A percentile compares a stretch with the other conserved stretches of the same genome.
Evolutionary conservation across 176 grass and related monocot species (phyloP).

Genomic region (Puya raimondii): DNA sequence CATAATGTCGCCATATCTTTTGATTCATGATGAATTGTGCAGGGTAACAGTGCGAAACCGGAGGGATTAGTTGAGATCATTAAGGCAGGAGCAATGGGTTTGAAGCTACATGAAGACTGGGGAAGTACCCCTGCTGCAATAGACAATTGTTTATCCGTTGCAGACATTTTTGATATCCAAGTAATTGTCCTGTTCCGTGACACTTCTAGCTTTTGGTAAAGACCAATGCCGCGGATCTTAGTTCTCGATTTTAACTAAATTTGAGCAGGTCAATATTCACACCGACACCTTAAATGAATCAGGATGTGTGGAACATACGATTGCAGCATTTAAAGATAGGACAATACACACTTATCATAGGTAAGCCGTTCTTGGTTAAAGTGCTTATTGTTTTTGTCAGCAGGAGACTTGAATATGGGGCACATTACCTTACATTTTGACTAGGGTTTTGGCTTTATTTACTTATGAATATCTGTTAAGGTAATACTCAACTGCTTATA

Average conservation of each 20-base stretch:
- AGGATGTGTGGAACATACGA: slow-evolving; percentile 91
- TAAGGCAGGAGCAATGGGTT: slow-evolving; percentile 82
- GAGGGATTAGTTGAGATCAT: slow-evolving; percentile 86
- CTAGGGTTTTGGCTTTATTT: background rate
- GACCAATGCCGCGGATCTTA: background rate
- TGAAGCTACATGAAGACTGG: slow-evolving; percentile 98
- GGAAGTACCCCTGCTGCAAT: slow-evolving; percentile 85
- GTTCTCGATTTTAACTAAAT: slow-evolving; percentile 1
- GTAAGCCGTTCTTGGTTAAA: slow-evolving; percentile 30
- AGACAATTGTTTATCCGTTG: slow-evolving; percentile 83
- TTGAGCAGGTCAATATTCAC: slow-evolving; percentile 89
- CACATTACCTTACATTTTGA: background rate
- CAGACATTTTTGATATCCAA: slow-evolving; percentile 82
- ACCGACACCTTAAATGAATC: slow-evolving; percentile 97
- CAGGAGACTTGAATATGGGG: background rate
- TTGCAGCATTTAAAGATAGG: slow-evolving; percentile 89
- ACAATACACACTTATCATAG: slow-evolving; percentile 98
- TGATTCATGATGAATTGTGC: slow-evolving; percentile 13
- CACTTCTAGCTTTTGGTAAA: background rate
- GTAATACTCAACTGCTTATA: background rate
- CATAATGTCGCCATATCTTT: background rate
- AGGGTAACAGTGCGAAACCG: slow-evolving; percentile 89
- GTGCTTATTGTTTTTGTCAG: background rate
- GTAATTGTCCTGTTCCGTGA: slow-evolving; percentile 21
- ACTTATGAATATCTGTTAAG: background rate